Evolutionary conservation across 176 grass and related monocot species (phyloP), one percentile per base, ranked within the genome.

Genomic region (Oryza glumipatula): DNA sequence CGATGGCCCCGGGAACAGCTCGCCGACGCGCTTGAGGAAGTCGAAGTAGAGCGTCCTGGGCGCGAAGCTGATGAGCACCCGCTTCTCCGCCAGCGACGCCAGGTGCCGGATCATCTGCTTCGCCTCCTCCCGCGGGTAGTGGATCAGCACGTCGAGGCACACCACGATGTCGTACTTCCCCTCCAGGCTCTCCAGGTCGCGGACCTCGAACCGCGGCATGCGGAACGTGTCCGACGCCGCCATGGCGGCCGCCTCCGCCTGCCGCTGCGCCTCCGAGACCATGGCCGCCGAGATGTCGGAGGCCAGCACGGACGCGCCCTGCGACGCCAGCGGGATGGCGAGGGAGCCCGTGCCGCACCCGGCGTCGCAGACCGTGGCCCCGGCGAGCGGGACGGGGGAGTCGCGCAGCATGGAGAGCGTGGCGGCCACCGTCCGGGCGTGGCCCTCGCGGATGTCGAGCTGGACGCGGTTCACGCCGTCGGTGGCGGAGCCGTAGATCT

Each of bases 61-160:
- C 76, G 96, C 96, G 85, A 94, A 98, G 86, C 96, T 98, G 61
- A 98, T 61, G 9, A 98, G 9, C 19, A 98, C 74, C 16, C 96
- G 79, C 74, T 92, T 90, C 70, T 86, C 94, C 1, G 96, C 93
- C 13, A 98, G 87, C 56, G 96, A 98, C 2, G 91, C 91, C 6
- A 98, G 80, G 91, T 98, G 96, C 1, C 68, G 64, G 73, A 98
- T 95, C 96, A 98, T 98, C 38, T 56, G 86, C 76, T 77, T 80
- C 12, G 96, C 93, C 84, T 98, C 94, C 32, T 89, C 91, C 86
- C 82, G 13, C 60, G 96, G 96, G 85, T 95, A 98, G 49, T 98
- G 96, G 76, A 98, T 98, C 23, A 98, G 84, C 80, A 98, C 93
- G 78, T 98, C 96, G 10, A 98, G 89, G 81, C 96, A 98, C 67